A percentile compares a stretch with the other conserved stretches of the same genome.
phyloP scores from a whole-genome alignment of 345 rosid species.

The Conringia planisiliqua region DNA sequence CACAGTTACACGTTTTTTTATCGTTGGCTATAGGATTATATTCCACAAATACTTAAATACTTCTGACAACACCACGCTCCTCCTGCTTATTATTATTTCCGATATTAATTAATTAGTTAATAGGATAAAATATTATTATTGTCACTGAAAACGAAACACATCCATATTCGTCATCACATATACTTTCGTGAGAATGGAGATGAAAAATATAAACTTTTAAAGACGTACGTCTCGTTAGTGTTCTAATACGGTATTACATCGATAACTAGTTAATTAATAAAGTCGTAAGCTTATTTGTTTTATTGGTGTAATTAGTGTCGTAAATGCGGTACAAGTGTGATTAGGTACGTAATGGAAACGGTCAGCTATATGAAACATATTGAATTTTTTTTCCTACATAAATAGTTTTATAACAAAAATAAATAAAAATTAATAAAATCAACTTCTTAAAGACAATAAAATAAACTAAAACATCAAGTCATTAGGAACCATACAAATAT shows the following conservation, averaged over 20 bases:
- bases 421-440: no score
- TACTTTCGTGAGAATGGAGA: not conserved
- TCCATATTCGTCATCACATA: not conserved
- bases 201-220: not conserved
- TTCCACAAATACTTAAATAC: not conserved
- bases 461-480: no score
- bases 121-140: not conserved
- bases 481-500: no score
- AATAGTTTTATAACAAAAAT: no score
- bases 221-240: not conserved
- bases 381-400: no score
- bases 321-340: not conserved
- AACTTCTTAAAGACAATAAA: no score
- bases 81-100: constrained; percentile 10
- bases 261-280: not conserved
- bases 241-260: not conserved
- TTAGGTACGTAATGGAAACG: not conserved
- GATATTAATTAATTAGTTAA: not conserved
- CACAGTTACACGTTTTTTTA: not conserved
- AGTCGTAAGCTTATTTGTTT: not conserved
- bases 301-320: not conserved
- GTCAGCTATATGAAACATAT: no score
- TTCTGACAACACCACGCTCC: constrained; percentile 28
- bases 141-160: constrained; percentile 34
- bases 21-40: not conserved